phyloP scores from a whole-genome alignment of 345 rosid genomes.

The Raphanus sativus region DNA sequence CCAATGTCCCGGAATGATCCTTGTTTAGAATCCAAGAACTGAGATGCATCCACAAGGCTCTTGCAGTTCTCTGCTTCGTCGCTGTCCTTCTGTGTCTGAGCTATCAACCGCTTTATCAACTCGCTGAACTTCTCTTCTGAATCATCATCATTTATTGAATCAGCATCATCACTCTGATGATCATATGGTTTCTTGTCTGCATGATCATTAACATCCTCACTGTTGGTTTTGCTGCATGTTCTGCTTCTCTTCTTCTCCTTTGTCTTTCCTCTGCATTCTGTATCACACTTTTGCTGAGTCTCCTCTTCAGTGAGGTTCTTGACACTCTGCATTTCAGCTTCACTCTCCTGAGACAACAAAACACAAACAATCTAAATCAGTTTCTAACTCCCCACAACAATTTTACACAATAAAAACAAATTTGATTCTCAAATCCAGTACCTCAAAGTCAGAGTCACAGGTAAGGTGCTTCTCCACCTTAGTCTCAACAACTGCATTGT shows the following conservation, averaged over 20 bases:
- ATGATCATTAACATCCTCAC: conserved; percentile 43
- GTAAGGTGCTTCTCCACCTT: conserved; percentile 40
- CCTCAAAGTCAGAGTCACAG: conserved; percentile 39
- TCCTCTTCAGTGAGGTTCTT: conserved; percentile 90
- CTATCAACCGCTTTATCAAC: conserved; percentile 60
- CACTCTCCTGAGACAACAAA: conserved; percentile 44
- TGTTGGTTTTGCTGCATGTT: conserved; percentile 51
- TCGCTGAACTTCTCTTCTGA: conserved; percentile 68
- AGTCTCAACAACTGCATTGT: conserved; percentile 37
- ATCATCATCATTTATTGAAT: conserved; percentile 24
- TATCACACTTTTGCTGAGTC: neutral
- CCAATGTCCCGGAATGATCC: conserved; percentile 41
- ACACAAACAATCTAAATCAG: conserved; percentile 10
- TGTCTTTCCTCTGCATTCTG: conserved; percentile 30
- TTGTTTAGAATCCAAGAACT: conserved; percentile 52
- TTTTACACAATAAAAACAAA: neutral
- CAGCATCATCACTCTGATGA: conserved; percentile 2
- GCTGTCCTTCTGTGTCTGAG: conserved; percentile 63
- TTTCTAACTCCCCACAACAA: neutral
- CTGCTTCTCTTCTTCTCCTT: conserved; percentile 50
- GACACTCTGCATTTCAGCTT: conserved; percentile 43
- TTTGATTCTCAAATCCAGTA: too few relatives aligned
- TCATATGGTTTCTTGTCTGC: conserved; percentile 41
- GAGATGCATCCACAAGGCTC: conserved; percentile 66
- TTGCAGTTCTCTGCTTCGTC: conserved; percentile 47